A percentile compares a stretch with the other conserved stretches of the same genome.
Conservation (phyloP, 2,329 filamentous ascomycete species). For the Fusarium globosum region DNA sequence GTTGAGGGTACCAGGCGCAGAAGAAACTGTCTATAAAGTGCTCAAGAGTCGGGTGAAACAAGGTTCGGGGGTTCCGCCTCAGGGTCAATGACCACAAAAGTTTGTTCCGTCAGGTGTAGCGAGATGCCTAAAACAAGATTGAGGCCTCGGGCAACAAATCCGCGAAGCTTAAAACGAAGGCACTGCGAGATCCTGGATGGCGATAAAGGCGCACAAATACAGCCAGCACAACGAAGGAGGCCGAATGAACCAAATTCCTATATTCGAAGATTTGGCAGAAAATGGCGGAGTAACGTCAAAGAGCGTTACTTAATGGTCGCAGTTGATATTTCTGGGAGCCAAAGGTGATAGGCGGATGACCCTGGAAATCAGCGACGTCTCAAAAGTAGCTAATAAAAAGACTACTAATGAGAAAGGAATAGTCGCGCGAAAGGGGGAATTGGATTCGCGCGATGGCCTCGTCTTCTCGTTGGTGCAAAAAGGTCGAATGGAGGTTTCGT, state of each 20-base stretch:
- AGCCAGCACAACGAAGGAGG: constrained; percentile 42
- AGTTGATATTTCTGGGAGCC: constrained; percentile 14
- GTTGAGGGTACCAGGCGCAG: constrained; percentile 11
- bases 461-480: constrained; percentile 29
- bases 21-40: constrained; percentile 19
- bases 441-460: constrained; percentile 17
- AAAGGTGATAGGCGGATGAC: constrained; percentile 14
- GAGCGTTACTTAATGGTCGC: constrained; percentile 33
- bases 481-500: constrained; percentile 27
- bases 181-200: constrained; percentile 13
- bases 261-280: constrained; percentile 8
- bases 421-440: constrained; percentile 13
- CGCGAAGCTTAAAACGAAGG: constrained; percentile 3
- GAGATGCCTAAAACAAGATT: not conserved
- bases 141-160: constrained; percentile 32
- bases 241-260: constrained; percentile 22
- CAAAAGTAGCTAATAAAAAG: constrained; percentile 6
- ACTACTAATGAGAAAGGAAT: constrained; percentile 7
- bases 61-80: constrained; percentile 3
- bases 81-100: constrained; percentile 6
- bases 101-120: constrained; percentile 18
- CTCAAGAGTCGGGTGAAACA: not conserved
- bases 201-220: constrained; percentile 20
- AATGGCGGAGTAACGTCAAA: constrained; percentile 41
- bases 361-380: constrained; percentile 9